Evolutionary conservation across 2,329 filamentous ascomycete species (phyloP).

Genomic region (Cordyceps pruinosa): DNA sequence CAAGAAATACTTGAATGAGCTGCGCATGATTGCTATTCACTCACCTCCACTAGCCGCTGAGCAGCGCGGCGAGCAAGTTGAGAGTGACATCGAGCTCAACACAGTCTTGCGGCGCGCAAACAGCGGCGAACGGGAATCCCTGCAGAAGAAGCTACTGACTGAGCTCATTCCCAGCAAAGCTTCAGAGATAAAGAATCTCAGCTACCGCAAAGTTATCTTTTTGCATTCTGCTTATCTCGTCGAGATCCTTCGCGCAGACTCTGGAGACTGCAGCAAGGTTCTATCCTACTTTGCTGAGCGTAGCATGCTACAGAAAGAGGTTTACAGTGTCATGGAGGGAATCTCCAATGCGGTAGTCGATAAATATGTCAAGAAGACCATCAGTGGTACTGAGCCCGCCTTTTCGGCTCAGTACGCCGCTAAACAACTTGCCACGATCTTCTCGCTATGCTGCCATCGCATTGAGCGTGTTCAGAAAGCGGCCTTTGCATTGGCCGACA

Average conservation of each 20-base stretch:
- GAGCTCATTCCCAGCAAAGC: slow-evolving; percentile 70
- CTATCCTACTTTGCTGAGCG: slow-evolving; percentile 93
- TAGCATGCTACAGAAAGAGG: slow-evolving; percentile 61
- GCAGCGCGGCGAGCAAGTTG: slow-evolving; percentile 79
- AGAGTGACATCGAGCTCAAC: slow-evolving; percentile 96
- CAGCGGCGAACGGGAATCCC: slow-evolving; percentile 66
- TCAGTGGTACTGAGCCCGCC: slow-evolving; percentile 61
- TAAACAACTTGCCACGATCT: slow-evolving; percentile 75
- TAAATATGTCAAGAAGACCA: slow-evolving; percentile 69
- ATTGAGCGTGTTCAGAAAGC: slow-evolving; percentile 87
- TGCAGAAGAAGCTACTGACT: slow-evolving; percentile 73
- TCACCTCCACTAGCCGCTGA: slow-evolving; percentile 83
- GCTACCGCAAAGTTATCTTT: slow-evolving; percentile 87
- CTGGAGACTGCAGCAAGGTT: slow-evolving; percentile 84
- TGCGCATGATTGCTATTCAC: slow-evolving; percentile 78
- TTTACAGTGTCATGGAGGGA: slow-evolving; percentile 58
- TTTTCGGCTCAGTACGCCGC: slow-evolving; percentile 94
- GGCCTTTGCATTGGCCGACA: slow-evolving; percentile 74
- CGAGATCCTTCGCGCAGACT: slow-evolving; percentile 77
- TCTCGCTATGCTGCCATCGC: slow-evolving; percentile 86
- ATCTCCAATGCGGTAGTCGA: slow-evolving; percentile 64
- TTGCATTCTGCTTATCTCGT: slow-evolving; percentile 85
- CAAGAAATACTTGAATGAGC: slow-evolving; percentile 65
- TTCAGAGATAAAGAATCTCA: slow-evolving; percentile 71
- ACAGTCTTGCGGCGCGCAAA: slow-evolving; percentile 84